These are phyloP conservation scores for Rhododendron williamsianum DNA, from an alignment of 148 eudicot genomes.

Conservation along the genomic window DNA sequence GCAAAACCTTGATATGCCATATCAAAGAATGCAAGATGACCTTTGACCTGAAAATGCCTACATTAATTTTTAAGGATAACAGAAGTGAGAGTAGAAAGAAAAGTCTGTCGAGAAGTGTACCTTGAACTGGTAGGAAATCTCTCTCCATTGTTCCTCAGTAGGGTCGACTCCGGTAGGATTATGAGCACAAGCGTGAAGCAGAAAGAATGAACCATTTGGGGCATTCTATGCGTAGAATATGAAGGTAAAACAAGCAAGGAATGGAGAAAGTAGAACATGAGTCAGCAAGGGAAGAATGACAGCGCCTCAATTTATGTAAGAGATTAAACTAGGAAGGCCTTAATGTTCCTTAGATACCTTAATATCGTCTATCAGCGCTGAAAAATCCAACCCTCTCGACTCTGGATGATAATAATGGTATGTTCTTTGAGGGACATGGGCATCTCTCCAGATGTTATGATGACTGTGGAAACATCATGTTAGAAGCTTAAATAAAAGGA, in stretches of 20 bases:
- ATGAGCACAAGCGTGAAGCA: constrained; percentile 99
- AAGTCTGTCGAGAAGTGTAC: constrained; percentile 21
- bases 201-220: constrained; percentile 85
- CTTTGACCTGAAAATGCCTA: constrained; percentile 56
- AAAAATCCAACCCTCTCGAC: constrained; percentile 75
- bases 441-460: constrained; percentile 98
- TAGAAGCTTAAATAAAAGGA: background rate
- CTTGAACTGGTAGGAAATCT: constrained; percentile 82
- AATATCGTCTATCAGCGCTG: constrained; percentile 73
- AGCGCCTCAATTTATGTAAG: background rate
- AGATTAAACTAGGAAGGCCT: background rate
- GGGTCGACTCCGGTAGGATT: constrained; percentile 99
- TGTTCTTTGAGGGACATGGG: constrained; percentile 64
- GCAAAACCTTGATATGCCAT: constrained; percentile 99
- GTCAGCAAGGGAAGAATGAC: constrained; percentile 7
- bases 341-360: constrained; percentile 43
- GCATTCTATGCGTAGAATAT: constrained; percentile 53
- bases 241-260: background rate
- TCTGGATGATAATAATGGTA: constrained; percentile 86
- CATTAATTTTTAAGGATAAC: background rate
- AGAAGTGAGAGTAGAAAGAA: background rate
- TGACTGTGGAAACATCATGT: constrained; percentile 47
- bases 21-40: constrained; percentile 95
- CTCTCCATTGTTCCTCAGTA: constrained; percentile 89
- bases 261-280: background rate